Conservation (phyloP, 148 eudicot genomes). For the Chenopodium suecicum region DNA sequence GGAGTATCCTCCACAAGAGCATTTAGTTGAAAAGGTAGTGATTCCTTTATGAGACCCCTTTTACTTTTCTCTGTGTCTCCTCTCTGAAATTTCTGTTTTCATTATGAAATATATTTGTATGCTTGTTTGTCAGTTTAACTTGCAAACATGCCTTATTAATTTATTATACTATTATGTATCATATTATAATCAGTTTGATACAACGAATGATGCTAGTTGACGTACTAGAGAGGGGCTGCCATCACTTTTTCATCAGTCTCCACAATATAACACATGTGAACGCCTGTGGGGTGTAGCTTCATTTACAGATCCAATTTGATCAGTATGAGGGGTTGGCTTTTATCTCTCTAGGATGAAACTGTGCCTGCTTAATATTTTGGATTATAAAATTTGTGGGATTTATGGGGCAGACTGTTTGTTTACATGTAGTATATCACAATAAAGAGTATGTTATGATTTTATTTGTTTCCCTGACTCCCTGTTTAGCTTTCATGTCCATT, state of each 20-base stretch:
- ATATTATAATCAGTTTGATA: background rate
- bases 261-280: background rate
- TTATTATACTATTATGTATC: no score
- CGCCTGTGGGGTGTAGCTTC: background rate
- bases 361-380: background rate
- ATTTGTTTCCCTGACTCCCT: no score
- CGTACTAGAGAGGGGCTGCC: background rate
- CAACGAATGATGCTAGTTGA: background rate
- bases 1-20: conserved; percentile 60
- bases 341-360: background rate
- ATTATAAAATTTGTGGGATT: background rate
- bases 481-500: background rate
- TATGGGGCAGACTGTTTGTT: background rate
- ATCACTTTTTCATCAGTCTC: background rate
- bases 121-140: background rate
- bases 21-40: conserved; percentile 78
- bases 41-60: conserved; percentile 4
- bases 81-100: background rate
- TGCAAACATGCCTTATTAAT: background rate
- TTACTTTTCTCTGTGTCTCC: background rate
- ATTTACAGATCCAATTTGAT: background rate
- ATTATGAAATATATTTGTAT: background rate
- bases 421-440: no score
- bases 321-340: background rate
- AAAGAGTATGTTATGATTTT: no score